Percentiles rank a stretch among this genome's conserved stretches.
phyloP scores from a whole-genome alignment of 192 early-diverging fungal species.

The Coemansia sp. region DNA sequence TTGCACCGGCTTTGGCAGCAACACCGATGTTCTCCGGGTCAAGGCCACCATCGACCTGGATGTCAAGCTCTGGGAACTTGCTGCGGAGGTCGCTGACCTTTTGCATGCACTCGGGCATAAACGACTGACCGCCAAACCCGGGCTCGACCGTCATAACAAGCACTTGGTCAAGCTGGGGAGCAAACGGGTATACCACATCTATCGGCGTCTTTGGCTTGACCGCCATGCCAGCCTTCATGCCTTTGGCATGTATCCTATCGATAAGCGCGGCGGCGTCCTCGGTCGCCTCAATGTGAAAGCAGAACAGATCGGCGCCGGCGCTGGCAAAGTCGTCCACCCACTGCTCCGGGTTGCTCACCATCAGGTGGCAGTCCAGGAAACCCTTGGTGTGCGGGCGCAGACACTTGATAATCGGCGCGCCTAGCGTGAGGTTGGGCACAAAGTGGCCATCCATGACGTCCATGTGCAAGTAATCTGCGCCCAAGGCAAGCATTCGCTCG shows the following conservation, averaged over 20 bases:
- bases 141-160: constrained; percentile 97
- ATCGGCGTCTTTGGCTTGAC: constrained; percentile 87
- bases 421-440: constrained; percentile 95
- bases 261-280: constrained; percentile 72
- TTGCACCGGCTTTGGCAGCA: constrained; percentile 88
- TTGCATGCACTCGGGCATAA: constrained; percentile 83
- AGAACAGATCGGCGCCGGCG: constrained; percentile 83
- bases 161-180: constrained; percentile 75
- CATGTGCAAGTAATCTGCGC: constrained; percentile 92
- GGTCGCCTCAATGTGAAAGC: constrained; percentile 93
- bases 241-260: constrained; percentile 69
- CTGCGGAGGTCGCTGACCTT: constrained; percentile 75
- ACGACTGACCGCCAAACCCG: constrained; percentile 94
- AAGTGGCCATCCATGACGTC: constrained; percentile 98
- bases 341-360: constrained; percentile 71
- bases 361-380: constrained; percentile 87
- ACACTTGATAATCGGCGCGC: constrained; percentile 86
- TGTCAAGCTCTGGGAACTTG: constrained; percentile 80
- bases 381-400: constrained; percentile 83
- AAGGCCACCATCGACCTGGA: constrained; percentile 94
- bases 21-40: constrained; percentile 77
- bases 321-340: constrained; percentile 95
- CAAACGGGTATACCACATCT: constrained; percentile 56
- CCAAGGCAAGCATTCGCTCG: constrained; percentile 80
- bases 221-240: constrained; percentile 92